Base-by-base conservation (phyloP, 1,139 yeast genomes). In the Hyphopichia fennica region DNA sequence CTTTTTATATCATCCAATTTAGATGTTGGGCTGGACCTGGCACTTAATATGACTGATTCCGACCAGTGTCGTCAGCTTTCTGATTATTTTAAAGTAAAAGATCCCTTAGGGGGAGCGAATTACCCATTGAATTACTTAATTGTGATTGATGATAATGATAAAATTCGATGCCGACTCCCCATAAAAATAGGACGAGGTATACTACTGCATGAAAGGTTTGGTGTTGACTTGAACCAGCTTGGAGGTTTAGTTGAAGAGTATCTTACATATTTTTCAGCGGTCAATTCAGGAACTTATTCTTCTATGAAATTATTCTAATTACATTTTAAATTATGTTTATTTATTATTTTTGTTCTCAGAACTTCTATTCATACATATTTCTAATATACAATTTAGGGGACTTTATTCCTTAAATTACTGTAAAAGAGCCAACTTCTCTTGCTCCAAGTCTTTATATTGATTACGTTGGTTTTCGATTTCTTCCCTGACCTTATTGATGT, bases 401-500 rank as follows among this genome's bases (percentile, higher is more conserved):
- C 9, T 22, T 22, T 25, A 8, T 25, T 25, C 13, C 28, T 25
- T 25, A 25, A 25, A 8, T 39, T 49, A 70, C 47, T 72, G 77
- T 39, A 70, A 53, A 33, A 72, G 54, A 1, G 75, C 78, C 32
- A 68, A 55, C 45, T 67, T 70, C 44, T 69, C 74, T 47, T 71
- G 75, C 51, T 82, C 84, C 45, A 78, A 65, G 44, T 74, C 77
- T 41, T 71, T 68, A 48, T 82, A 77, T 48, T 77, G 76, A 43
- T 69, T 65, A 42, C 78, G 67, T 47, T 79, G 77, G 39, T 64
- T 67, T 44, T 78, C 82, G 25, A 81, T 75, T 56, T 82, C 85
- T 40, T 70, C 70, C 43, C 75, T 75, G 2, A 91, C 84, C 44
- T 79, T 79, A 32, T 76, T 79, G 8, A 84, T 67, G 22, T 87